Base-by-base conservation (phyloP, 228 moss, liverwort and hornwort species). In the Sphagnum fallax region DNA sequence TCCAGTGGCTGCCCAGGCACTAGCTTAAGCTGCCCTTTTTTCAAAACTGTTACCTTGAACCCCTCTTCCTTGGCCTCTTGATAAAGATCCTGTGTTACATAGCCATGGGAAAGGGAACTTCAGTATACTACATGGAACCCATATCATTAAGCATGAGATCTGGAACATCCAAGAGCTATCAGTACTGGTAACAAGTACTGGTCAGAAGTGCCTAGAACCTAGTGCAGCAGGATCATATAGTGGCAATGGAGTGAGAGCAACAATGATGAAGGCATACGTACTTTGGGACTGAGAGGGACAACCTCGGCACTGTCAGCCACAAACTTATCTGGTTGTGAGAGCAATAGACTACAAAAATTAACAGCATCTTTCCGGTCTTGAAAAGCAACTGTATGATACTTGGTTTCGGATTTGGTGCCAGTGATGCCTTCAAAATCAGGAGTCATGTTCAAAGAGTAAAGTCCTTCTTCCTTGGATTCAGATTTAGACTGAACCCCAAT, bases 331-430 rank as follows among this genome's bases (percentile, higher is more conserved):
- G 78, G 84, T 70, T 98, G 90, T 60, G 86, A 78, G 50, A 78
- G 79, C 14, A 92, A 64, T 49, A 98, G 73, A 6, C 77, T 80
- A 75, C 85, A 89, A 77, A 93, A 98, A 65, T 98, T 93, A 63
- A 85, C 72, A 15, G 98, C 94, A 67, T 98, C 98, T 81, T 83
- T 88, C 61, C 85, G 82, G 69, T 98, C 98, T 78, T 94, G 90
- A 62, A 98, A 98, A 52, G 92, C 98, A 62, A 98, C 77, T 6
- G 94, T 94, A 60, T 94, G 92, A 65, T 82, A 74, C 5, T 53
- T 68, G 18, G 69, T 78, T 62, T 51, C 68, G 15, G 70, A 48
- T 51, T 81, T 60, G 49, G 72, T 75, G 50, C 65, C 71, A 8
- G 64, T 51, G 62, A 74, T 59, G 49, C 82, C 90, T 77, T 79